phyloP scores from a whole-genome alignment of 768 basidiomycete genomes.

The Daedaleopsis sinensis region DNA sequence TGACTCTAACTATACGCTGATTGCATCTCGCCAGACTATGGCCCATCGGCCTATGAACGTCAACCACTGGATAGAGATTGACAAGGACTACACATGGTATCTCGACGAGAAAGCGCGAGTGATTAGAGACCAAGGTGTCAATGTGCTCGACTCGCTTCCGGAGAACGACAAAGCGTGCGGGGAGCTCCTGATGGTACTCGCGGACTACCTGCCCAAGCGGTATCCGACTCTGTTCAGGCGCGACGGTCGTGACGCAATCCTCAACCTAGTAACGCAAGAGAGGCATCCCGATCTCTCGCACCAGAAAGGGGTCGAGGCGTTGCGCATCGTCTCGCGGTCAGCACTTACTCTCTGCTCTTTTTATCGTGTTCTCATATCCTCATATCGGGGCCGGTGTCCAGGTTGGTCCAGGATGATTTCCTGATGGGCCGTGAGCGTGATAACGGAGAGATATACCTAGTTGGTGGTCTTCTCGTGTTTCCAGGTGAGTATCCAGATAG shows the following conservation, averaged over 20 bases:
- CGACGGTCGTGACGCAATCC: slow-evolving; percentile 20
- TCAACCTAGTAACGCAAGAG: slow-evolving; percentile 34
- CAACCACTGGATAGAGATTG: slow-evolving; percentile 43
- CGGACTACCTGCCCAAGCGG: slow-evolving; percentile 38
- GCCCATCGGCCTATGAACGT: slow-evolving; percentile 40
- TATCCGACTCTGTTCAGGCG: slow-evolving; percentile 37
- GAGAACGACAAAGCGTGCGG: slow-evolving; percentile 38
- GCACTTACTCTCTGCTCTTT: background rate
- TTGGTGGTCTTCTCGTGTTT: slow-evolving; percentile 37
- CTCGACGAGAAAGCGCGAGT: slow-evolving; percentile 35
- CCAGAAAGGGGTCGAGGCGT: slow-evolving; percentile 30
- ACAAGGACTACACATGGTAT: slow-evolving; percentile 37
- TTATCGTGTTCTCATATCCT: background rate
- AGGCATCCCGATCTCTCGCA: slow-evolving; percentile 11
- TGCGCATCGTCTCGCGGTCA: slow-evolving; percentile 31
- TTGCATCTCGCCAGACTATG: slow-evolving; percentile 30
- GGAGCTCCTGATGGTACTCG: slow-evolving; percentile 34
- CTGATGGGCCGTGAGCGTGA: slow-evolving; percentile 38
- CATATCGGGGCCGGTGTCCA: slow-evolving; percentile 7
- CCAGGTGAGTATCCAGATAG: slow-evolving; percentile 24
- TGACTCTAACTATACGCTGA: background rate
- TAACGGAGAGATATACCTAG: slow-evolving; percentile 40
- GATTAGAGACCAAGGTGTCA: slow-evolving; percentile 32
- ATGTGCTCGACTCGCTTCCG: slow-evolving; percentile 36
- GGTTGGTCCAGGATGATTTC: slow-evolving; percentile 39